Conservation (phyloP, 345 rosid species). For the Trapa incisa region DNA sequence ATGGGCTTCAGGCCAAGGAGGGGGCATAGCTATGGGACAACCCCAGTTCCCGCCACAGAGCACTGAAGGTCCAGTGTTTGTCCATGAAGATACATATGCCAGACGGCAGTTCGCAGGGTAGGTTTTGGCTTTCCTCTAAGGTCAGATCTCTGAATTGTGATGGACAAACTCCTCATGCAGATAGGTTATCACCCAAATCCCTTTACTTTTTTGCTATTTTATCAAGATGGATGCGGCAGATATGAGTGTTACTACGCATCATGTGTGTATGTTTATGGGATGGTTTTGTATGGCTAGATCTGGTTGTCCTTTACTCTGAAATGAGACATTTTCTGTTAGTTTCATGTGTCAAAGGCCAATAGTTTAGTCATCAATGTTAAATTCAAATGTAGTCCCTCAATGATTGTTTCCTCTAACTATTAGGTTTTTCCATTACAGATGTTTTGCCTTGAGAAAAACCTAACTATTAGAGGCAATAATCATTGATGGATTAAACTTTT, state of each 20-base stretch:
- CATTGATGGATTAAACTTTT: no score
- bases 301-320: no score
- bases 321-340: no score
- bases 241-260: neutral
- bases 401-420: no score
- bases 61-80: constrained; percentile 55
- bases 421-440: no score
- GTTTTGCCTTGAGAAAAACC: no score
- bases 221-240: neutral
- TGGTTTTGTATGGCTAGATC: no score
- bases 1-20: constrained; percentile 18
- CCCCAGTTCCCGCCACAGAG: constrained; percentile 49
- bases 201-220: neutral
- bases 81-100: constrained; percentile 66
- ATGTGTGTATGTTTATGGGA: no score
- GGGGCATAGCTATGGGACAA: constrained; percentile 63
- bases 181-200: neutral
- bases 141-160: neutral
- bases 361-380: no score
- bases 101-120: constrained; percentile 57
- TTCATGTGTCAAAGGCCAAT: no score
- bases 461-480: no score
- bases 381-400: no score
- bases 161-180: neutral
- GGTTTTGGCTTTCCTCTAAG: neutral